These are phyloP conservation scores for Cercis canadensis DNA, from an alignment of 306 rosid genomes.

Conservation along the genomic window DNA sequence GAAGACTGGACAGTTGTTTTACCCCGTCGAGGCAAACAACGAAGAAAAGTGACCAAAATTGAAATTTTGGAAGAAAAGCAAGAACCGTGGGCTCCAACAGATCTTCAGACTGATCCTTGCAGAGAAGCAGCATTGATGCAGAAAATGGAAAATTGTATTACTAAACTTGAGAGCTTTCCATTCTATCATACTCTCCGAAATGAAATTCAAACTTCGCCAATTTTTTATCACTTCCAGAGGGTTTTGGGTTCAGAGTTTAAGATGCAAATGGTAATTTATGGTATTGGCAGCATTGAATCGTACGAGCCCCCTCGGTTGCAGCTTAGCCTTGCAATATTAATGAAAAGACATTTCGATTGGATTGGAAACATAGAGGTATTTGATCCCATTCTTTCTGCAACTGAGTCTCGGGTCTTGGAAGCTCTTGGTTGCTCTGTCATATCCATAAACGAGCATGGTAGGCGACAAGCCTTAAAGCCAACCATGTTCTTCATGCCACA, in stretches of 20 bases:
- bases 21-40: constrained; percentile 64
- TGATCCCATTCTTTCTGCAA: constrained; percentile 82
- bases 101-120: constrained; percentile 47
- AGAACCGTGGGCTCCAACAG: constrained; percentile 66
- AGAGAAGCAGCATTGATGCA: constrained; percentile 60
- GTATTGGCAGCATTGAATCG: constrained; percentile 81
- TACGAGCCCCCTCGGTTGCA: constrained; percentile 73
- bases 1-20: constrained; percentile 79
- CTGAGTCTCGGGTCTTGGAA: constrained; percentile 62
- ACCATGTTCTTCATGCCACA: constrained; percentile 89
- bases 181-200: constrained; percentile 58
- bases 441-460: constrained; percentile 71
- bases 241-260: constrained; percentile 54
- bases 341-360: constrained; percentile 64
- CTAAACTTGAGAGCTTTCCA: constrained; percentile 56
- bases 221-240: constrained; percentile 44
- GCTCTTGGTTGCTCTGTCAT: constrained; percentile 68
- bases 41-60: constrained; percentile 36
- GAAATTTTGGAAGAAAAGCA: constrained; percentile 47
- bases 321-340: constrained; percentile 67
- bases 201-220: constrained; percentile 53
- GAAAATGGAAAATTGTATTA: constrained; percentile 56
- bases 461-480: constrained; percentile 60
- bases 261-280: constrained; percentile 82
- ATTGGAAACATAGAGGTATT: constrained; percentile 75